These are phyloP conservation scores for Malassezia sympodialis DNA, from an alignment of 1,284 basidiomycete genomes.

Conservation along the genomic window DNA sequence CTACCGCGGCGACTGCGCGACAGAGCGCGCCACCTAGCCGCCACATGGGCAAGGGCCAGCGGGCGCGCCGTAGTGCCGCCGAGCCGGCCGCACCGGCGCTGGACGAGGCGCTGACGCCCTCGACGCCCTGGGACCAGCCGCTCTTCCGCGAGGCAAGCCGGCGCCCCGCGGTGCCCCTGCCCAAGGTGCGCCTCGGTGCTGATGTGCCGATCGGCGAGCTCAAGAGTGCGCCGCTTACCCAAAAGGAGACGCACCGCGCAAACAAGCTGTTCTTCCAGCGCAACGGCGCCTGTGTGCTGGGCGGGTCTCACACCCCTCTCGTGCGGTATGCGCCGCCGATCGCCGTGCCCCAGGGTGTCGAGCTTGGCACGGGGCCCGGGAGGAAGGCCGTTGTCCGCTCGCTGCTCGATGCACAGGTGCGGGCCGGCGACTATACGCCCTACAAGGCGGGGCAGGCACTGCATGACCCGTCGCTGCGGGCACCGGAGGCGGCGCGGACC, in stretches of 20 bases:
- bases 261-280: slow-evolving; percentile 10
- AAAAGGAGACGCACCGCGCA: slow-evolving; percentile 2
- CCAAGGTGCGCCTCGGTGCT: background rate
- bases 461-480: background rate
- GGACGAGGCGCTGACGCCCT: background rate
- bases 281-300: background rate
- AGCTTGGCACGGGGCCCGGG: background rate
- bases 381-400: background rate
- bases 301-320: background rate
- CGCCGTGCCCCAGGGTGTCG: slow-evolving; percentile 1
- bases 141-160: slow-evolving; percentile 10
- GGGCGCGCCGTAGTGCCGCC: background rate
- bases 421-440: slow-evolving; percentile 11
- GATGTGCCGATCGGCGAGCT: background rate
- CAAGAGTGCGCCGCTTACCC: background rate
- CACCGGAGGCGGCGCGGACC: background rate
- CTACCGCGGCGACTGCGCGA: background rate
- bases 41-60: background rate
- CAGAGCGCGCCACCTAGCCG: background rate
- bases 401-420: slow-evolving; percentile 6
- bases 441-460: slow-evolving; percentile 1
- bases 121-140: slow-evolving; percentile 10
- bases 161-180: background rate
- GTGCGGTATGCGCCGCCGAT: slow-evolving; percentile 10
- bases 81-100: background rate